phyloP scores from a whole-genome alignment of 2,329 filamentous ascomycete species.

The Beauveria medogensis region DNA sequence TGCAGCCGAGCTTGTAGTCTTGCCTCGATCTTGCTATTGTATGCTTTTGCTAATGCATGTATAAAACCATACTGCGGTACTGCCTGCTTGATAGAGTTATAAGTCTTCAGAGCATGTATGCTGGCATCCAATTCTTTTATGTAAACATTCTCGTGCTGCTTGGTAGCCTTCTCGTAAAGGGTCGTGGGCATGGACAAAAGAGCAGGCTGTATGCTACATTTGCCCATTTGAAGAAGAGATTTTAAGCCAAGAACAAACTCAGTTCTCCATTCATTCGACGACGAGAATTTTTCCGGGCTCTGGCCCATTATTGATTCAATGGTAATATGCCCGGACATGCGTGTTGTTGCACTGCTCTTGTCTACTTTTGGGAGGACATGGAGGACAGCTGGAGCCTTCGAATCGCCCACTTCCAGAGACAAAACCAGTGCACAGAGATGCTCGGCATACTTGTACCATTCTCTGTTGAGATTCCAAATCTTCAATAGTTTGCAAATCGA shows the following conservation, averaged over 20 bases:
- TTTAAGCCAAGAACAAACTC: background rate
- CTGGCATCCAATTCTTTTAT: accelerated
- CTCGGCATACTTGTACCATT: background rate
- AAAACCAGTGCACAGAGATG: background rate
- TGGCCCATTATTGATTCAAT: background rate
- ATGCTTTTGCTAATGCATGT: background rate
- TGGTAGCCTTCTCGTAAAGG: background rate
- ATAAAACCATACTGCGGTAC: too few relatives aligned
- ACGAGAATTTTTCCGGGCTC: background rate
- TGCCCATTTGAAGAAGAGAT: too few relatives aligned
- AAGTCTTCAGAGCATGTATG: background rate
- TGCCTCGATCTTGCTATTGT: background rate
- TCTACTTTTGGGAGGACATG: background rate
- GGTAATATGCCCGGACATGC: background rate
- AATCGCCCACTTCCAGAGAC: background rate
- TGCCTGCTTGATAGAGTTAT: background rate
- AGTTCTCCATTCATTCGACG: background rate
- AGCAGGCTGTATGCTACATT: background rate
- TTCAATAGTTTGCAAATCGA: accelerated
- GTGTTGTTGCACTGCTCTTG: background rate
- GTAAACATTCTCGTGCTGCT: background rate
- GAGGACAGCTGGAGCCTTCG: background rate
- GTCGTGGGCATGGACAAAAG: background rate
- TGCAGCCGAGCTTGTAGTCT: background rate
- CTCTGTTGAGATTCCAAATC: background rate